phyloP scores from a whole-genome alignment of 169 alveolate genomes.

The Plasmodium malariae region DNA sequence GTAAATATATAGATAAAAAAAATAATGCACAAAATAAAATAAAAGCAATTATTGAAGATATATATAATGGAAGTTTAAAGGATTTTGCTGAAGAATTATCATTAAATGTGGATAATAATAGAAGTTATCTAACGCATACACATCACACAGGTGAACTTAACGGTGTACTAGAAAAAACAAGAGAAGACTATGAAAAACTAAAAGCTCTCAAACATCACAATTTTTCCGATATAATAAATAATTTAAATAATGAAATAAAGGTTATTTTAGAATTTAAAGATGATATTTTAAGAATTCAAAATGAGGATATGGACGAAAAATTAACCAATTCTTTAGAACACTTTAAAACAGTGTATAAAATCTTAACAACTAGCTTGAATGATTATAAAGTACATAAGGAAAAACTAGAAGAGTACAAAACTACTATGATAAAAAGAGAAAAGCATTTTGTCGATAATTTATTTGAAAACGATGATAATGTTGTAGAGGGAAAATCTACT shows the following conservation, averaged over 20 bases:
- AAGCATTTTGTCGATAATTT: background rate
- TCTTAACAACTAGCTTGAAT: background rate
- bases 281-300: slow-evolving; percentile 12
- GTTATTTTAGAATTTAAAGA: slow-evolving; percentile 5
- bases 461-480: slow-evolving; percentile 17
- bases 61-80: background rate
- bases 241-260: background rate
- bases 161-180: background rate
- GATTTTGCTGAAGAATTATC: background rate
- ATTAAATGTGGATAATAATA: slow-evolving; percentile 2
- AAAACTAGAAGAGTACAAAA: slow-evolving; percentile 11
- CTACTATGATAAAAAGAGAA: background rate
- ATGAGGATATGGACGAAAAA: slow-evolving; percentile 2
- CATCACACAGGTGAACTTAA: slow-evolving; percentile 3
- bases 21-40: slow-evolving; percentile 3
- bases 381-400: background rate
- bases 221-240: background rate
- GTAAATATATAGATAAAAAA: slow-evolving; percentile 21
- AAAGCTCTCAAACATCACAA: background rate
- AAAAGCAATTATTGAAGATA: slow-evolving; percentile 1
- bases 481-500: slow-evolving; percentile 13
- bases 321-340: slow-evolving; percentile 7
- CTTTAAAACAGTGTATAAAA: background rate
- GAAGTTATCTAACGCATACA: background rate
- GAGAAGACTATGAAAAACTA: slow-evolving; percentile 5